Conservation (phyloP, 2,329 filamentous ascomycete species). For the Xylaria sp. region DNA sequence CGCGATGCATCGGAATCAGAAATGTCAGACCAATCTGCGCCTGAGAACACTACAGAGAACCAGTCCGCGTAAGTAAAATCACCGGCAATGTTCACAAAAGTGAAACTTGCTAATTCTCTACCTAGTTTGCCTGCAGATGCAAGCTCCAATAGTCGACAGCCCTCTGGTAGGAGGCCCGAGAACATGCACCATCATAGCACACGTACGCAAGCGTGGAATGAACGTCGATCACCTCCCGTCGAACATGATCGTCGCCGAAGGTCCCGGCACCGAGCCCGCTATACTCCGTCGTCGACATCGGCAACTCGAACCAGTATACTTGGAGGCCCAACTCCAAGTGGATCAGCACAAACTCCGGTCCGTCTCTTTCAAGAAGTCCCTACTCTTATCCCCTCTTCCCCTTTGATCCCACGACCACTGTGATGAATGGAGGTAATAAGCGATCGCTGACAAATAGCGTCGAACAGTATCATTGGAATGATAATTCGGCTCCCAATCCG, state of each 20-base stretch:
- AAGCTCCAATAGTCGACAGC: constrained; percentile 2
- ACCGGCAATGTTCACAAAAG: too few species aligned
- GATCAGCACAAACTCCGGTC: constrained; percentile 23
- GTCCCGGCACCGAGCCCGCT: constrained; percentile 28
- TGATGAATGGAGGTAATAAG: constrained; percentile 6
- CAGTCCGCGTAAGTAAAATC: constrained; percentile 4
- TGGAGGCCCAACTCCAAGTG: constrained; percentile 17
- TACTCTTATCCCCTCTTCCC: constrained; percentile 13
- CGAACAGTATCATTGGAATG: constrained; percentile 21
- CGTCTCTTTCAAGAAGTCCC: constrained; percentile 20
- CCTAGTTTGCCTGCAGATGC: constrained; percentile 11
- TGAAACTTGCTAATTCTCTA: constrained; percentile 6
- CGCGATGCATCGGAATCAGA: constrained; percentile 19
- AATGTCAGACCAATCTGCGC: constrained; percentile 7
- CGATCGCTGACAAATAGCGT: constrained; percentile 18
- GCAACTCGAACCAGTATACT: constrained; percentile 20
- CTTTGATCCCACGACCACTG: constrained; percentile 6
- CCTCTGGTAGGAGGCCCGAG: constrained; percentile 19
- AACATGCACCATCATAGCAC: constrained; percentile 2
- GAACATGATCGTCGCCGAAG: constrained; percentile 31
- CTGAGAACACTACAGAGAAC: constrained; percentile 1
- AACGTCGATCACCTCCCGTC: constrained; percentile 29
- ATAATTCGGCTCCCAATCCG: constrained; percentile 13
- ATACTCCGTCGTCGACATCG: constrained; percentile 15
- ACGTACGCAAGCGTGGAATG: constrained; percentile 21